phyloP scores from a whole-genome alignment of 148 eudicot genomes.

The Dysphania ambrosioides region DNA sequence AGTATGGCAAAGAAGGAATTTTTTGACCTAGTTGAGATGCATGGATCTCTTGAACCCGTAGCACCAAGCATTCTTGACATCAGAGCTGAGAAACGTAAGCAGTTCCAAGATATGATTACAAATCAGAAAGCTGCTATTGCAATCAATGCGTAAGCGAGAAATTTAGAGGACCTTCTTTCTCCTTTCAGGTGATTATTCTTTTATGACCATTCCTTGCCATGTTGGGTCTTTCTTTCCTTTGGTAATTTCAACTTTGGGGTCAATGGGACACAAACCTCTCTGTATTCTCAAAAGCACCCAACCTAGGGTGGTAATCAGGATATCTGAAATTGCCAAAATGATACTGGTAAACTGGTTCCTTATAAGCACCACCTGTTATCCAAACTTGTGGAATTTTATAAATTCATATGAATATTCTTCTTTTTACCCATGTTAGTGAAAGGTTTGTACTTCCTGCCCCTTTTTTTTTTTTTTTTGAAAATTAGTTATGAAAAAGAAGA shows the following conservation, averaged over 20 bases:
- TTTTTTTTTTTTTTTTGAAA: neutral
- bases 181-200: constrained; percentile 9
- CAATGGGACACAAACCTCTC: neutral
- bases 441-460: too few species aligned
- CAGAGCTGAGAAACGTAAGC: constrained; percentile 43
- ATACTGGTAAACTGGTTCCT: too few species aligned
- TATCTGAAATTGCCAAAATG: neutral
- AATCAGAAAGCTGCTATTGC: constrained; percentile 32
- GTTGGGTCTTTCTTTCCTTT: constrained; percentile 1
- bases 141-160: constrained; percentile 31
- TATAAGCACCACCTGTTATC: too few species aligned
- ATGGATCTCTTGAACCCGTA: too few species aligned
- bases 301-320: too few species aligned
- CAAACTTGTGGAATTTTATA: too few species aligned
- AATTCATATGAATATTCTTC: too few species aligned
- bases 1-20: constrained; percentile 69
- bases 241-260: neutral
- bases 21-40: constrained; percentile 57
- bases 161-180: neutral
- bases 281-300: too few species aligned
- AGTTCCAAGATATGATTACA: constrained; percentile 40
- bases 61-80: too few species aligned
- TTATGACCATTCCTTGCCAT: neutral
- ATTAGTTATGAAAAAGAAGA: neutral
- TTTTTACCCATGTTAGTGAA: too few species aligned